phyloP scores from a whole-genome alignment of 2,329 filamentous ascomycete genomes.

The Rosellinia necatrix region DNA sequence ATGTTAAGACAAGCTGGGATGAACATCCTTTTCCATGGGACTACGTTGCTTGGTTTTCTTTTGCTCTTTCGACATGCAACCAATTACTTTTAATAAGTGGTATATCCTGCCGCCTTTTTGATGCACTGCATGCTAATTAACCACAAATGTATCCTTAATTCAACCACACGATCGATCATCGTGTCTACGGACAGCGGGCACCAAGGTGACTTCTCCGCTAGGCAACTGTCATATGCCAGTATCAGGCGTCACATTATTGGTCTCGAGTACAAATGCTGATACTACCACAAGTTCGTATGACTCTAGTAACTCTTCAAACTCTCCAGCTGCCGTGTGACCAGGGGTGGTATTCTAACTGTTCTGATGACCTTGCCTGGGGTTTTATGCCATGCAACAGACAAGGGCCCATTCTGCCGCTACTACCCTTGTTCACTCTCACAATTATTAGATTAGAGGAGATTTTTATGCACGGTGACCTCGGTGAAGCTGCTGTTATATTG shows the following conservation, averaged over 20 bases:
- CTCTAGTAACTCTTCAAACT: not conserved
- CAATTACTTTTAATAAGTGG: not conserved
- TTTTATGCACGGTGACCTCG: no score
- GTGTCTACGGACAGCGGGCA: no score
- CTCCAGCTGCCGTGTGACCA: not conserved
- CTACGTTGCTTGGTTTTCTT: slow-evolving; percentile 5
- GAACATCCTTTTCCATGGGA: slow-evolving; percentile 8
- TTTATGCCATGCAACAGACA: no score
- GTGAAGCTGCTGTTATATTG: no score
- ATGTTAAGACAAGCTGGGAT: slow-evolving; percentile 10
- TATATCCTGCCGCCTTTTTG: no score
- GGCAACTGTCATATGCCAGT: not conserved
- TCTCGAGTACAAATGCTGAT: not conserved
- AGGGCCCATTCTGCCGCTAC: no score
- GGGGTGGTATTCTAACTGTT: not conserved
- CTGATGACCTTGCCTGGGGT: slow-evolving; percentile 4
- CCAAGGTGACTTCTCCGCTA: not conserved
- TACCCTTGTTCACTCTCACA: no score
- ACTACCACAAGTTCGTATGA: not conserved
- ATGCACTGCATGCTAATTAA: no score
- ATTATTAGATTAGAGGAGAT: no score
- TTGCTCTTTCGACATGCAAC: not conserved
- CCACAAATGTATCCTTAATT: no score
- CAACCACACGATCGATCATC: no score
- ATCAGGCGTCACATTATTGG: not conserved